These are phyloP conservation scores for Boletus mariae DNA, from an alignment of 1,284 basidiomycete genomes.

Conservation along the genomic window DNA sequence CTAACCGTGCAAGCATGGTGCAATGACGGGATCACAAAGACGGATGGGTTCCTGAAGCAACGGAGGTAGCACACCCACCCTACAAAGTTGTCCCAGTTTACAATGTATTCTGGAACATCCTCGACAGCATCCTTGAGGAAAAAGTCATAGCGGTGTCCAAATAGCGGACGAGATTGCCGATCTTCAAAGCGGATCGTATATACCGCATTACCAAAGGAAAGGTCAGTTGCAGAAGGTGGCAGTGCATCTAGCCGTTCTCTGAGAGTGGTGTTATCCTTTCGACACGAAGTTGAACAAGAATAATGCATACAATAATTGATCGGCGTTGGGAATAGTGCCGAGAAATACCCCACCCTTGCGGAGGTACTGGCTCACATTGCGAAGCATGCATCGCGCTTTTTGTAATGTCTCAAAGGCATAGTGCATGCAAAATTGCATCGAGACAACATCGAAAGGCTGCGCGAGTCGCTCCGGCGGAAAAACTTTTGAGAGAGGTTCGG, in stretches of 20 bases:
- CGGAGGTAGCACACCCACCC: constrained; percentile 49
- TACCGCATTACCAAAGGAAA: constrained; percentile 87
- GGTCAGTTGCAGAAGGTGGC: constrained; percentile 54
- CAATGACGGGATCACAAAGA: background rate
- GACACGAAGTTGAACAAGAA: constrained; percentile 7
- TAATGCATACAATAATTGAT: constrained; percentile 67
- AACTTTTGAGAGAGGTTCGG: constrained; percentile 63
- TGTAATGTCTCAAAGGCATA: constrained; percentile 91
- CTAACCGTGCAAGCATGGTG: background rate
- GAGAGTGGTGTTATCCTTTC: constrained; percentile 15
- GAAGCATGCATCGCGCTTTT: constrained; percentile 90
- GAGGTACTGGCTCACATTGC: constrained; percentile 83
- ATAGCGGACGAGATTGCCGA: constrained; percentile 59
- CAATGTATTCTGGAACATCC: constrained; percentile 95
- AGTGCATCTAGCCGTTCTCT: constrained; percentile 70
- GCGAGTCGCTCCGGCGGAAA: constrained; percentile 60
- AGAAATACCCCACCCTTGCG: constrained; percentile 85
- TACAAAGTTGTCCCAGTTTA: constrained; percentile 91
- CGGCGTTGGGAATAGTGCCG: constrained; percentile 90
- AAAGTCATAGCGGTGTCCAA: constrained; percentile 93
- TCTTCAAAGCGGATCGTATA: constrained; percentile 87
- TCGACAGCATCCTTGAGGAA: constrained; percentile 94
- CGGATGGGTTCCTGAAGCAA: background rate
- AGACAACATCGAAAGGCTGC: constrained; percentile 86
- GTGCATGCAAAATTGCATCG: constrained; percentile 99